Conservation (phyloP, 1,139 yeast genomes). For the Geotrichum cucujoidarum region DNA sequence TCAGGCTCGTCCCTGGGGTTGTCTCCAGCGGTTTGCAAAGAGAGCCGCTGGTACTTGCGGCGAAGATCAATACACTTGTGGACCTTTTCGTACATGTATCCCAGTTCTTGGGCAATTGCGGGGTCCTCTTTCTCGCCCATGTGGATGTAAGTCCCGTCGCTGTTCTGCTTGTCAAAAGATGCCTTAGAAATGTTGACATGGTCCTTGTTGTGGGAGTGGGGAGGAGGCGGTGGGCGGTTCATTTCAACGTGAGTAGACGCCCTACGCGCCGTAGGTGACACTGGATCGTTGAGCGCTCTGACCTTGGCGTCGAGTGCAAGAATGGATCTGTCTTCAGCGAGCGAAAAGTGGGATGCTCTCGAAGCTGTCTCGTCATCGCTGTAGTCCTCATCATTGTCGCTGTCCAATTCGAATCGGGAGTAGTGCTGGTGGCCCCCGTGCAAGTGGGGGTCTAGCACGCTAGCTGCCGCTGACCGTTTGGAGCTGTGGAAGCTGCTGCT, state of each 20-base stretch:
- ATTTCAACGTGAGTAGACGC: slow-evolving; percentile 23
- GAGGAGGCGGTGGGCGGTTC: slow-evolving; percentile 29
- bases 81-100: slow-evolving; percentile 65
- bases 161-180: slow-evolving; percentile 26
- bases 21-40: slow-evolving; percentile 65
- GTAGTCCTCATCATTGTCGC: slow-evolving; percentile 9
- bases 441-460: slow-evolving; percentile 1
- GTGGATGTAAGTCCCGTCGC: slow-evolving; percentile 29
- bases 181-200: background rate
- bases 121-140: slow-evolving; percentile 46
- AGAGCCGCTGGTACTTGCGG: slow-evolving; percentile 64
- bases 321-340: slow-evolving; percentile 61
- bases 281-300: slow-evolving; percentile 44
- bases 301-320: slow-evolving; percentile 68
- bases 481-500: background rate
- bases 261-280: background rate
- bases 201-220: slow-evolving; percentile 5
- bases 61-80: slow-evolving; percentile 68
- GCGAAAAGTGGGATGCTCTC: slow-evolving; percentile 43
- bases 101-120: slow-evolving; percentile 61
- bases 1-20: slow-evolving; percentile 72
- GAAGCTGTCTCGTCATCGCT: slow-evolving; percentile 12
- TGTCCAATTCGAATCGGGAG: background rate
- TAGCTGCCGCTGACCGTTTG: background rate
- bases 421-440: background rate